Percentiles rank a stretch among this genome's conserved stretches.
These are phyloP conservation scores for Pleurotus ostreatus DNA, from an alignment of 768 basidiomycete genomes.

Conservation along the genomic window DNA sequence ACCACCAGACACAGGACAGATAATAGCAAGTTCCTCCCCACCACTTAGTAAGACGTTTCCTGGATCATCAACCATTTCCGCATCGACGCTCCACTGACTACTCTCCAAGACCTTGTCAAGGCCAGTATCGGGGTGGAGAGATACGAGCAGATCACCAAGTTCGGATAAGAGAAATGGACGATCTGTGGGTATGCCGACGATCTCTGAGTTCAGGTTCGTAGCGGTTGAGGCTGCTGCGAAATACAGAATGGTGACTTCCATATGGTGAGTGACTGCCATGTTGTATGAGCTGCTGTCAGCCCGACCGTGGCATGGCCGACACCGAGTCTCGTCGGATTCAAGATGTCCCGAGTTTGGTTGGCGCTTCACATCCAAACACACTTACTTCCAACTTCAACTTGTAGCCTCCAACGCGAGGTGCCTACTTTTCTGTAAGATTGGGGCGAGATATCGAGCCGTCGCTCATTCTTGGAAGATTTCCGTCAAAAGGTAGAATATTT, in stretches of 20 bases:
- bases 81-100: conserved; percentile 78
- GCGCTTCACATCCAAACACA: too few species aligned
- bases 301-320: too few species aligned
- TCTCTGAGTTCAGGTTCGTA: conserved; percentile 53
- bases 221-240: conserved; percentile 69
- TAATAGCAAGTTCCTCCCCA: conserved; percentile 77
- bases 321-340: too few species aligned
- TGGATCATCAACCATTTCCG: conserved; percentile 70
- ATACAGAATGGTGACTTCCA: conserved; percentile 45
- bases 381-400: too few species aligned
- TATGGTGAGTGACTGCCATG: conserved; percentile 7
- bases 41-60: conserved; percentile 46
- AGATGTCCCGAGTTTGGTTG: too few species aligned
- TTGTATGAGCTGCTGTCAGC: not conserved
- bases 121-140: conserved; percentile 46
- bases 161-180: conserved; percentile 44
- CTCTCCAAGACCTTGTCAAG: conserved; percentile 51
- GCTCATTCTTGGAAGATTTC: too few species aligned
- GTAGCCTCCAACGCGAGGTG: too few species aligned
- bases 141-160: conserved; percentile 47
- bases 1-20: conserved; percentile 81
- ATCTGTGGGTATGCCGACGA: conserved; percentile 41
- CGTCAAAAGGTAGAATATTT: too few species aligned
- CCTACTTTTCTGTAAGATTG: too few species aligned
- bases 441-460: too few species aligned